Evolutionary conservation across 2,329 filamentous ascomycete genomes (phyloP).

Genomic region (Diplodia mutila): DNA sequence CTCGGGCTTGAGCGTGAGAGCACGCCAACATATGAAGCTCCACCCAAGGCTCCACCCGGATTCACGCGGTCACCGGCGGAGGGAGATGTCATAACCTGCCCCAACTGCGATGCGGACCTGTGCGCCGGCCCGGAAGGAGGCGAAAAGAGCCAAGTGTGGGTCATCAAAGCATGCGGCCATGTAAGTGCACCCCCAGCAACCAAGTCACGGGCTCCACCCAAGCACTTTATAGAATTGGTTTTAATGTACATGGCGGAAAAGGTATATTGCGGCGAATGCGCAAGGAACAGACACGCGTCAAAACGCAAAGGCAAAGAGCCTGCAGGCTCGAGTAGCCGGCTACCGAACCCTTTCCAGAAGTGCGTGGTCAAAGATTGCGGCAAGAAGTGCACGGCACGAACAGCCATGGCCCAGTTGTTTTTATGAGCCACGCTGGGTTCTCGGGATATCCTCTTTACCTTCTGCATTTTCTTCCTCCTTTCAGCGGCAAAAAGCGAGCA

Average conservation of each 20-base stretch:
- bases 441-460: background rate
- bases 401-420: constrained; percentile 48
- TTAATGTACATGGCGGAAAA: constrained; percentile 19
- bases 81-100: constrained; percentile 76
- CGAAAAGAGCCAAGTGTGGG: constrained; percentile 85
- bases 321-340: constrained; percentile 30
- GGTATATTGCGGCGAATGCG: constrained; percentile 60
- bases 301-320: constrained; percentile 46
- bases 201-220: background rate
- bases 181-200: constrained; percentile 57
- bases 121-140: constrained; percentile 67
- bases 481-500: constrained; percentile 14
- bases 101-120: constrained; percentile 83
- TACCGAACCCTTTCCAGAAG: constrained; percentile 46
- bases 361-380: constrained; percentile 53
- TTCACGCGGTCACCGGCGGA: constrained; percentile 79
- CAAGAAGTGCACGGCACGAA: constrained; percentile 39
- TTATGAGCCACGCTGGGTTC: constrained; percentile 31
- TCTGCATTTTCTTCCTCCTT: background rate
- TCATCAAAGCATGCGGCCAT: constrained; percentile 87
- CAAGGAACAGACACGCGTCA: constrained; percentile 41
- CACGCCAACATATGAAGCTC: constrained; percentile 62
- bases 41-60: constrained; percentile 68
- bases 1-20: constrained; percentile 41
- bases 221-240: background rate